Base-by-base conservation (phyloP, 192 early-diverging fungal genomes). In the Coemansia erecta region DNA sequence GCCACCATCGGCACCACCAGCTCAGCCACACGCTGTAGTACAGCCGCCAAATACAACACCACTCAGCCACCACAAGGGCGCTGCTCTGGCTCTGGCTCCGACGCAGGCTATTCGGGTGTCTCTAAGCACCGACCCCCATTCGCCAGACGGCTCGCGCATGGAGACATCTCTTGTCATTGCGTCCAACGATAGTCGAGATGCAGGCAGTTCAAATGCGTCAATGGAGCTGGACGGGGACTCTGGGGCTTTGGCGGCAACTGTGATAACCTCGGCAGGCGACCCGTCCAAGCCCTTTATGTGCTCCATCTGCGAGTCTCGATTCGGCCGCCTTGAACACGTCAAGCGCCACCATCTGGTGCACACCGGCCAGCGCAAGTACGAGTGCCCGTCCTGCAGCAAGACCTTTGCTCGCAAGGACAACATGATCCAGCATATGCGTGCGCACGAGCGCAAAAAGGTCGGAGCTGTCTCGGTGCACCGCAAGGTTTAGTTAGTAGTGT, bases 391-490 rank as follows among this genome's bases (percentile, higher is more conserved):
- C 0, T 90, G 89, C 53, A 67, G 64, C 40, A 80, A 85, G 47
- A 73, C 80, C 60, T 90, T 90, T 68, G 84, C 83, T 55, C 82
- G 89, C 40, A 87, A 85, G 65, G 89, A 90, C 63, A 90, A 90
- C 60, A 90, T 90, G 89, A 79, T 89, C 56, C 89, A 90, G 43
- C 89, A 90, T 56, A 82, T 86, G n/a, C 87, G 87, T 44, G 85
- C 89, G 0, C 89, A 90, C 53, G 59, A 75, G 53, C 81, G 75
- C 52, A 68, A 69, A 45, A 47, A 17, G 49, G 57, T 11, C n/a
- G 13, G 26, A 3, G 47, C 45, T 35, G 24, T 18, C 15, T 55
- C 54, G 5, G 44, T 13, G 13, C 12, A 17, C 8, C 42, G 12
- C 2, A n/a, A 17, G 19, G 2, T 49, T 2, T 49, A 49, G 4